Evolutionary conservation across 1,284 basidiomycete species (phyloP).

Genomic region (Ustilago vetiveriae): DNA sequence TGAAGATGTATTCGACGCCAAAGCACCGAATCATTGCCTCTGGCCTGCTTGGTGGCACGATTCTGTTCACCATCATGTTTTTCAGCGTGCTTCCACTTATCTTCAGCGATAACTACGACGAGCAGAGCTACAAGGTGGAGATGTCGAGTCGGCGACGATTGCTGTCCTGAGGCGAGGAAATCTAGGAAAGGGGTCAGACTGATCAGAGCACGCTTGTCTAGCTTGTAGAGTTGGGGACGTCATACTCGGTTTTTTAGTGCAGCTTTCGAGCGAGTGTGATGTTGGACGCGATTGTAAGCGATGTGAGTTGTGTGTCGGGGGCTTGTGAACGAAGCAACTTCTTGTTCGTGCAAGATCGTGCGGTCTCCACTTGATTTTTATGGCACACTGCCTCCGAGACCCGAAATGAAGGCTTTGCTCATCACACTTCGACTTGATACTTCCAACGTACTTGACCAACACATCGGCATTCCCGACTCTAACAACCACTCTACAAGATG

Average conservation of each 20-base stretch:
- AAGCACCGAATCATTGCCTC: conserved; percentile 40
- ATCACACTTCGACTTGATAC: background rate
- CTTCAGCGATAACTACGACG: conserved; percentile 33
- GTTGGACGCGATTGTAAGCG: no score
- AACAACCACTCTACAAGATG: conserved; percentile 7
- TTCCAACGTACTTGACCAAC: background rate
- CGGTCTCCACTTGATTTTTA: no score
- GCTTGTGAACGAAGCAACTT: no score
- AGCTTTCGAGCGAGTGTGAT: no score
- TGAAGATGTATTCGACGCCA: conserved; percentile 48
- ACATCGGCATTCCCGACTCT: background rate
- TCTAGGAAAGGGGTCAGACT: no score
- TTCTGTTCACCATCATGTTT: conserved; percentile 27
- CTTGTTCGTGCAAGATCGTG: no score
- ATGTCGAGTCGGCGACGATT: conserved; percentile 28
- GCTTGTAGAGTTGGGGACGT: no score
- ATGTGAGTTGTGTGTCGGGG: no score
- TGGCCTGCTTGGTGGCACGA: conserved; percentile 36
- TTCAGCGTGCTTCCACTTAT: conserved; percentile 37
- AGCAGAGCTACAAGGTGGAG: conserved; percentile 18
- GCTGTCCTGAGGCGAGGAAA: conserved; percentile 6
- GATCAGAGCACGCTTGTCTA: no score
- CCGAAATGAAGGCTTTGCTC: background rate
- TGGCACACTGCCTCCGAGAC: no score
- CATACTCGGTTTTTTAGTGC: no score